These are phyloP conservation scores for Podosphaera xanthii DNA, from an alignment of 2,329 filamentous ascomycete species.

Conservation along the genomic window DNA sequence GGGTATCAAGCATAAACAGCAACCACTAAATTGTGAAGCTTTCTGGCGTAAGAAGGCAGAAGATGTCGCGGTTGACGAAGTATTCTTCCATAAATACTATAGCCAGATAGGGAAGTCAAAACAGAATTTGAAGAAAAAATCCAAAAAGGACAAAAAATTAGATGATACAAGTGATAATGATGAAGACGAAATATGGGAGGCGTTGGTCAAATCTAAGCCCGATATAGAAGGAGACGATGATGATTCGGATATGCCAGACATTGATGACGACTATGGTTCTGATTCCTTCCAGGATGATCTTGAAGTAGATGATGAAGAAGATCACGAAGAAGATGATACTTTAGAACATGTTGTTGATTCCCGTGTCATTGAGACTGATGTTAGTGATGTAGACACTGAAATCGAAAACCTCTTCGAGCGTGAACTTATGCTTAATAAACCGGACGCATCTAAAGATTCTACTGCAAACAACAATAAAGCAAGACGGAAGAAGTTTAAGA, in stretches of 20 bases:
- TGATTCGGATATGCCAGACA: conserved; percentile 25
- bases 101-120: conserved; percentile 43
- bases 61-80: conserved; percentile 73
- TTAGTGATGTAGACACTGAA: conserved; percentile 23
- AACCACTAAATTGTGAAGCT: conserved; percentile 57
- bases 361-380: conserved; percentile 19
- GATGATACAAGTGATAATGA: conserved; percentile 30
- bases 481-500: conserved; percentile 68
- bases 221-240: conserved; percentile 47
- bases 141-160: conserved; percentile 24
- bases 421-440: not conserved
- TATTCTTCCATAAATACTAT: conserved; percentile 98
- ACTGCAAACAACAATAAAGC: conserved; percentile 21
- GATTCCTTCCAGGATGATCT: conserved; percentile 17
- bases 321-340: not conserved
- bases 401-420: conserved; percentile 13
- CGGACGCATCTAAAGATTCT: not conserved
- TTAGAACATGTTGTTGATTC: not conserved
- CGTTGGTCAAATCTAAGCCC: conserved; percentile 58
- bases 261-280: conserved; percentile 25
- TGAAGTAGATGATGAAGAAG: conserved; percentile 15
- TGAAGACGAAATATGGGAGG: conserved; percentile 79
- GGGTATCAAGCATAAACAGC: conserved; percentile 25
- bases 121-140: conserved; percentile 30
- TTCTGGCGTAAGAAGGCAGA: conserved; percentile 87